These are phyloP conservation scores for Malassezia japonica DNA, from an alignment of 1,284 basidiomycete genomes.

Conservation along the genomic window DNA sequence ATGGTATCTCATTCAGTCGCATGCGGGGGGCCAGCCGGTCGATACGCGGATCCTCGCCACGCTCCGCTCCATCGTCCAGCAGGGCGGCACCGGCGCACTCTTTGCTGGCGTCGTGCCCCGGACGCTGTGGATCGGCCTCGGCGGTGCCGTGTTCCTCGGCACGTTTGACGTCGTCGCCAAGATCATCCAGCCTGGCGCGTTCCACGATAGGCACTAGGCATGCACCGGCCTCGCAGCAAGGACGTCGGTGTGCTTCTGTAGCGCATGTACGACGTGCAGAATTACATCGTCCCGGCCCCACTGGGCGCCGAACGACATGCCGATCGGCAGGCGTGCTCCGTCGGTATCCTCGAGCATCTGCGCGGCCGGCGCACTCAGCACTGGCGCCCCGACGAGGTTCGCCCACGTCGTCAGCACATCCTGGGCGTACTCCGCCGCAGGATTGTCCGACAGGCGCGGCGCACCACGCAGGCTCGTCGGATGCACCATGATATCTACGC, in stretches of 20 bases:
- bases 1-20: not conserved
- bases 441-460: slow-evolving; percentile 21
- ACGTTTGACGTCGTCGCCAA: slow-evolving; percentile 61
- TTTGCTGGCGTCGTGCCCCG: slow-evolving; percentile 82
- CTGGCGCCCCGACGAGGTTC: slow-evolving; percentile 77
- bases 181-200: slow-evolving; percentile 11
- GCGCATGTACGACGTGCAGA: slow-evolving; percentile 54
- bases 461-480: slow-evolving; percentile 51
- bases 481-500: slow-evolving; percentile 71
- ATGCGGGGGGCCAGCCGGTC: slow-evolving; percentile 16
- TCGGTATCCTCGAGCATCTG: slow-evolving; percentile 24
- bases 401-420: slow-evolving; percentile 87
- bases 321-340: slow-evolving; percentile 62
- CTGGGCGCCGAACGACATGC: slow-evolving; percentile 72
- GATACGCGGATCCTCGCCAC: slow-evolving; percentile 42
- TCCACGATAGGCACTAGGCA: not conserved
- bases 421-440: slow-evolving; percentile 60
- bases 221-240: too few species aligned
- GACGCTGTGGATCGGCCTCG: slow-evolving; percentile 88
- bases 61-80: slow-evolving; percentile 56
- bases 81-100: slow-evolving; percentile 66
- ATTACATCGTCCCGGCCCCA: slow-evolving; percentile 75
- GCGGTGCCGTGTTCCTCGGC: slow-evolving; percentile 91
- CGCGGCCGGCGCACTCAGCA: slow-evolving; percentile 62
- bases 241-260: slow-evolving; percentile 45